A percentile compares a stretch with the other conserved stretches of the same genome.
These are phyloP conservation scores for Phlegmacium glaucopus DNA, from an alignment of 768 basidiomycete species.

Conservation along the genomic window DNA sequence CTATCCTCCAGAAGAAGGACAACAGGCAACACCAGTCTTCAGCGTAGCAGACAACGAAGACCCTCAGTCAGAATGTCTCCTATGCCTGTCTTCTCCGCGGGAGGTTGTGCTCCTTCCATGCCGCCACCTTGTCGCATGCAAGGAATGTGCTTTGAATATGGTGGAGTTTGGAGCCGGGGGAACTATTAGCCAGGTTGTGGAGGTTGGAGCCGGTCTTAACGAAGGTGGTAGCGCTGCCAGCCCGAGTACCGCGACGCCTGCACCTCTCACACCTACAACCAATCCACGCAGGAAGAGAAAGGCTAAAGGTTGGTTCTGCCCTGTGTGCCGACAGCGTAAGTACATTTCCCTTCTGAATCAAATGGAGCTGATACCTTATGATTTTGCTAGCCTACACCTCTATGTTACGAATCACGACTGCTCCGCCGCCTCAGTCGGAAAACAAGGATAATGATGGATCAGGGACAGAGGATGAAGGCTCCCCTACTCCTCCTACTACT, in stretches of 20 bases:
- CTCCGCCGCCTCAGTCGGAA: slow-evolving; percentile 41
- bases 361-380: neutral
- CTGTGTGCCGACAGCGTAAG: slow-evolving; percentile 92
- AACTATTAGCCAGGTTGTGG: slow-evolving; percentile 61
- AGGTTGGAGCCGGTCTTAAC: slow-evolving; percentile 27
- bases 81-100: slow-evolving; percentile 84
- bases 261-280: slow-evolving; percentile 25
- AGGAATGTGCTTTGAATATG: slow-evolving; percentile 96
- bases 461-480: slow-evolving; percentile 17
- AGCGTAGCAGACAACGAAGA: slow-evolving; percentile 50
- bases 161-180: slow-evolving; percentile 96
- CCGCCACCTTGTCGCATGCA: slow-evolving; percentile 91
- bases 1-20: slow-evolving; percentile 29
- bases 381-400: slow-evolving; percentile 74
- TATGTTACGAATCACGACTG: slow-evolving; percentile 75
- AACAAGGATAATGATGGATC: slow-evolving; percentile 21
- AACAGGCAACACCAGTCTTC: slow-evolving; percentile 46
- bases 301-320: slow-evolving; percentile 97
- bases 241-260: slow-evolving; percentile 22
- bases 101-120: slow-evolving; percentile 94
- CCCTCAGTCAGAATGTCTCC: slow-evolving; percentile 83
- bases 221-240: slow-evolving; percentile 21
- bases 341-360: slow-evolving; percentile 10
- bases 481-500: slow-evolving; percentile 5
- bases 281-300: slow-evolving; percentile 78